Base-by-base conservation (phyloP, 2,329 filamentous ascomycete species). In the Monosporascus sp. region DNA sequence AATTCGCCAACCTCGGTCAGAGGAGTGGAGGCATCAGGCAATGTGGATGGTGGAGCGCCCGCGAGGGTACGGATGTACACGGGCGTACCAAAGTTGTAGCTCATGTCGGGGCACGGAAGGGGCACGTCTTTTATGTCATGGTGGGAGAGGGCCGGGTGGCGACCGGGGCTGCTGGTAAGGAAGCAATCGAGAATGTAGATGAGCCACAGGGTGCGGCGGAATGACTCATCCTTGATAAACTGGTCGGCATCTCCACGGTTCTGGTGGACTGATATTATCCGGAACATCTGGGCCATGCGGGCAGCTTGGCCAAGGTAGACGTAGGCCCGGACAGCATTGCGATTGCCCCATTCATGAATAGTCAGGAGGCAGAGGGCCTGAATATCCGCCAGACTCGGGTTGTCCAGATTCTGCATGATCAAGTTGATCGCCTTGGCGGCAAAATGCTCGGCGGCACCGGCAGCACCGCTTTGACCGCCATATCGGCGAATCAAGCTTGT, bases 221-320 rank as follows among this genome's bases (percentile, higher is more conserved):
- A 80, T 1, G 80, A 81, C 65, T 85, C 81, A 48, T 84, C 80
- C 58, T 81, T 78, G 14, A 83, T 74, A 63, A 84, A 85, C 60
- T 80, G 78, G 59, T 84, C 80, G n/a, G 77, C 75, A 41, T 80
- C 78, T 38, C 70, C 66, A 17, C 74, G 72, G 43, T 72, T 68
- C 58, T 80, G 76, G 59, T 82, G 80, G 41, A 74, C 75, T 60
- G 82, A 79, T 46, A 84, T 75, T 52, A 85, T 79, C 57, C 80
- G 76, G 61, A 79, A 83, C 81, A 85, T 85, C 69, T 85, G 81
- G 35, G 81, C 75, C 80, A 85, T 84, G 55, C 81, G 79, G n/a
- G 80, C 77, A 35, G 81, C 81, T 64, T 84, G 81, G 58, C 81
- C 81, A 24, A 85, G 74, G 63, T 84, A 84, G 65, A 83, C 78